A percentile compares a stretch with the other conserved stretches of the same genome.
These are phyloP conservation scores for Sphaceloma murrayae DNA, from an alignment of 2,329 filamentous ascomycete species.

Conservation along the genomic window DNA sequence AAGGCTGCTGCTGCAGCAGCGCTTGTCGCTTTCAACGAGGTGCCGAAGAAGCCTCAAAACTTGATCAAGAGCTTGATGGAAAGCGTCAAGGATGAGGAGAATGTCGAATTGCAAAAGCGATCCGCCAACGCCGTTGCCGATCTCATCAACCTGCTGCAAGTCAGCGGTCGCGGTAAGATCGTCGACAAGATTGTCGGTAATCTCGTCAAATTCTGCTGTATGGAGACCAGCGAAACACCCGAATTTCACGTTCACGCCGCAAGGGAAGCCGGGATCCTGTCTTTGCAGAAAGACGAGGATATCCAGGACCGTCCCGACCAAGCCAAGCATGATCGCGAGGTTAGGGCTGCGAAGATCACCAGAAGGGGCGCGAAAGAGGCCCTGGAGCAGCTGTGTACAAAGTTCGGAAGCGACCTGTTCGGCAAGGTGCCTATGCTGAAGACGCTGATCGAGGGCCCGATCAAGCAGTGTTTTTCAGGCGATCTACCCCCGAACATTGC, in stretches of 20 bases:
- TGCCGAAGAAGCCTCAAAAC: constrained; percentile 86
- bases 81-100: constrained; percentile 91
- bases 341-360: constrained; percentile 79
- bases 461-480: constrained; percentile 62
- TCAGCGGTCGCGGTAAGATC: constrained; percentile 67
- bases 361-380: constrained; percentile 90
- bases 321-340: constrained; percentile 79
- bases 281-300: constrained; percentile 94
- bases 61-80: constrained; percentile 98
- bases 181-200: constrained; percentile 96
- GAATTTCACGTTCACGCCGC: constrained; percentile 78
- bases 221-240: constrained; percentile 94
- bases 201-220: constrained; percentile 92
- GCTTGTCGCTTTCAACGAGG: constrained; percentile 71
- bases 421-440: constrained; percentile 75
- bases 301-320: constrained; percentile 85
- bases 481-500: constrained; percentile 60
- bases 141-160: constrained; percentile 78
- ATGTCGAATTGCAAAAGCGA: constrained; percentile 73
- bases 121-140: constrained; percentile 76
- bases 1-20: constrained; percentile 79
- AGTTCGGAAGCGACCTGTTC: constrained; percentile 69
- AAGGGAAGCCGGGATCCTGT: constrained; percentile 74
- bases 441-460: constrained; percentile 69
- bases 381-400: constrained; percentile 72